Evolutionary conservation across 768 basidiomycete genomes (phyloP).

Genomic region (Podaxis pistillaris): DNA sequence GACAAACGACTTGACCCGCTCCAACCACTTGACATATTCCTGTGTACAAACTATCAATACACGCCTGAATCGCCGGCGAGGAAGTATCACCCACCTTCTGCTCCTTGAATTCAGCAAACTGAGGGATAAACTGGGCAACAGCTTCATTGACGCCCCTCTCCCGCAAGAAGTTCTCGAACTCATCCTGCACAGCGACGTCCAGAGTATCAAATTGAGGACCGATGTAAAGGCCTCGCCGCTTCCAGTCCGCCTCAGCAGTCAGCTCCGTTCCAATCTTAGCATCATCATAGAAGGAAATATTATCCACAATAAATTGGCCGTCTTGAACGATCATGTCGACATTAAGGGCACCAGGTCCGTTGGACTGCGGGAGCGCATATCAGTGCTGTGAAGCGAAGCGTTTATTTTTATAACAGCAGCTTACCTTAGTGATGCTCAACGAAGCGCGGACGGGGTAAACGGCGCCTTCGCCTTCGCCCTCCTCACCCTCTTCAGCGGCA

Average conservation of each 20-base stretch:
- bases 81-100: constrained; percentile 65
- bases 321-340: constrained; percentile 80
- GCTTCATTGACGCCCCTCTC: constrained; percentile 87
- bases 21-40: constrained; percentile 93
- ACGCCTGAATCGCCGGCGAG: constrained; percentile 4
- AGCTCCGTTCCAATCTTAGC: constrained; percentile 68
- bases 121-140: constrained; percentile 84
- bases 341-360: constrained; percentile 64
- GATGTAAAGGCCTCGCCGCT: constrained; percentile 86
- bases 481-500: constrained; percentile 25
- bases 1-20: constrained; percentile 78
- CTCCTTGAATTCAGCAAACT: constrained; percentile 88
- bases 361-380: constrained; percentile 34
- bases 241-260: constrained; percentile 92
- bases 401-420: constrained; percentile 5
- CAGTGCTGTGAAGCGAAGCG: background rate
- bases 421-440: constrained; percentile 82
- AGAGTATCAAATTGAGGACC: constrained; percentile 95
- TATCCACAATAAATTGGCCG: constrained; percentile 82
- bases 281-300: constrained; percentile 83
- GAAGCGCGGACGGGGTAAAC: constrained; percentile 75
- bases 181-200: constrained; percentile 83
- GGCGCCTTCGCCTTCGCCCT: constrained; percentile 21
- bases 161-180: constrained; percentile 85
- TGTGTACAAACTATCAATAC: constrained; percentile 27